phyloP scores from a whole-genome alignment of 202 grass and related monocot species.

The Dendrocalamus latiflorus region DNA sequence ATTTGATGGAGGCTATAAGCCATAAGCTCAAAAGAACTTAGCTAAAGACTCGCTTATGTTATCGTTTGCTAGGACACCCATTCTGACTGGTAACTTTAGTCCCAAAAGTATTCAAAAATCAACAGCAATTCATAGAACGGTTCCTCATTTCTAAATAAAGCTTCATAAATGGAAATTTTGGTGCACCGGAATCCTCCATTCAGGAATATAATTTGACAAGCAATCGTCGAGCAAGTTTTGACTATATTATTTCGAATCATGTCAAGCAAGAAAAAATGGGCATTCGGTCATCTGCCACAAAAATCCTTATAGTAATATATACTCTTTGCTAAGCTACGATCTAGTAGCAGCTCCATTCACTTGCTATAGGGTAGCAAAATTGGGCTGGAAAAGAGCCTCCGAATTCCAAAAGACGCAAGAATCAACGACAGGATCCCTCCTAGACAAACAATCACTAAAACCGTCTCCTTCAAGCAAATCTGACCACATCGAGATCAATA shows the following conservation, averaged over 20 bases:
- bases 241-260: neutral
- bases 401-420: neutral
- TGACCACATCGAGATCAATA: neutral
- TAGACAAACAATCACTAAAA: neutral
- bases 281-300: neutral
- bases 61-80: neutral
- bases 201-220: neutral
- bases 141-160: neutral
- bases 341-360: neutral
- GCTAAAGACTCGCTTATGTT: neutral
- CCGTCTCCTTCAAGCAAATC: neutral
- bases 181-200: neutral
- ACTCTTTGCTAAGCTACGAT: neutral
- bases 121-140: neutral
- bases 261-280: neutral
- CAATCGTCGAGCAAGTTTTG: neutral
- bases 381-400: neutral
- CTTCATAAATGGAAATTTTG: neutral
- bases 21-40: too few species aligned
- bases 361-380: neutral
- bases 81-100: neutral
- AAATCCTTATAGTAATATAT: neutral
- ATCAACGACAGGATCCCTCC: neutral
- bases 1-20: too few species aligned
- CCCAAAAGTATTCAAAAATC: neutral